Evolutionary conservation across 2,329 filamentous ascomycete species (phyloP).

Genomic region (Shiraia bambusicola): DNA sequence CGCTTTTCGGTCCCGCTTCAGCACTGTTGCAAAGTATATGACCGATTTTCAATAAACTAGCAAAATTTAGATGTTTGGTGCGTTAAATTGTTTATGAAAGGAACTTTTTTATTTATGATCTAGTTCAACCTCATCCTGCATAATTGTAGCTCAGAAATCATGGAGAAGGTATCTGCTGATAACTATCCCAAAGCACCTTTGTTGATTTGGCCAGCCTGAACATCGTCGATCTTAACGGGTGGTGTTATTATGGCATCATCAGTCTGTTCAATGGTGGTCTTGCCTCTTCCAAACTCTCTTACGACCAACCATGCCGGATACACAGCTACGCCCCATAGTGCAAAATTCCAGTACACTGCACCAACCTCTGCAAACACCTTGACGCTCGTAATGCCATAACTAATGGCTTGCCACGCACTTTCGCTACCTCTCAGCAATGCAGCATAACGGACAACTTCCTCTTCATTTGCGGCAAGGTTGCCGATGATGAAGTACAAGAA

Average conservation of each 20-base stretch:
- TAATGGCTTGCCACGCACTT: conserved; percentile 71
- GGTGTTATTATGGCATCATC: conserved; percentile 5
- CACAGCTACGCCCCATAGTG: conserved; percentile 65
- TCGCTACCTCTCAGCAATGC: conserved; percentile 69
- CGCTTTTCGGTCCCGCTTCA: too few species aligned
- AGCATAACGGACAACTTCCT: conserved; percentile 67
- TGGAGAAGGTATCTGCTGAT: too few species aligned
- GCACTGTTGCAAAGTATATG: too few species aligned
- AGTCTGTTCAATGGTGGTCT: conserved; percentile 14
- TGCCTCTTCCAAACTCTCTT: conserved; percentile 52
- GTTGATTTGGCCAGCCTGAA: not conserved
- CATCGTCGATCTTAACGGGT: conserved; percentile 9
- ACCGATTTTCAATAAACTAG: too few species aligned
- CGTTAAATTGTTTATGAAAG: too few species aligned
- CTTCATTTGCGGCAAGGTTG: conserved; percentile 62
- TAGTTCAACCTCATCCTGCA: too few species aligned
- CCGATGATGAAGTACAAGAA: conserved; percentile 73
- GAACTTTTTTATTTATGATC: too few species aligned
- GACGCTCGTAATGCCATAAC: conserved; percentile 67
- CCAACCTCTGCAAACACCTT: conserved; percentile 65
- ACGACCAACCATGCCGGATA: conserved; percentile 68
- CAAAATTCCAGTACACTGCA: conserved; percentile 70
- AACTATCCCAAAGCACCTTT: conserved; percentile 4
- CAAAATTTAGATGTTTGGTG: too few species aligned
- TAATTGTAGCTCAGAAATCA: too few species aligned